These are phyloP conservation scores for Chlorella vulgaris DNA, from an alignment of 139 green algal genomes.

Conservation along the genomic window DNA sequence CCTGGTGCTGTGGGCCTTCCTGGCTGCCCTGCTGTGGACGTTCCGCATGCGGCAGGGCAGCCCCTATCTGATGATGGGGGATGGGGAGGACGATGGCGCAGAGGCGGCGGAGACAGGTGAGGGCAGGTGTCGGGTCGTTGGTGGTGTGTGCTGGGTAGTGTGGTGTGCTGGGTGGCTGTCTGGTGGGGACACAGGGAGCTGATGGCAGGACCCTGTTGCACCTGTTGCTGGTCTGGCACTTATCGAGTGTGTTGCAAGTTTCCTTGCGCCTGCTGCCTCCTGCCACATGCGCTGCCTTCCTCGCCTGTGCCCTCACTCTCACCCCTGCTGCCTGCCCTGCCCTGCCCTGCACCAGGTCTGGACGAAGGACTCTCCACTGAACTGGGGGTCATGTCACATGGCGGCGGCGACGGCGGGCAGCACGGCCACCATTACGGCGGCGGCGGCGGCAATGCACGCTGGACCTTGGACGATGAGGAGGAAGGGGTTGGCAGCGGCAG, in stretches of 20 bases:
- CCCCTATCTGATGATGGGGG: constrained; percentile 56
- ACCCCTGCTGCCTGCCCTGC: background rate
- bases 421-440: too few species aligned
- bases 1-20: constrained; percentile 42
- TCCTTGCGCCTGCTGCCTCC: background rate
- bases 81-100: constrained; percentile 46
- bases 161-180: background rate
- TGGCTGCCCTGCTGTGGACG: constrained; percentile 46
- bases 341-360: background rate
- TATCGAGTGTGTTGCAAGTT: too few species aligned
- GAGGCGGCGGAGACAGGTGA: constrained; percentile 1
- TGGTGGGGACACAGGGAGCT: background rate
- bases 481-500: background rate
- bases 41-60: constrained; percentile 61
- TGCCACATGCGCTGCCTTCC: background rate
- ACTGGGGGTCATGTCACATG: constrained; percentile 26
- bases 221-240: background rate
- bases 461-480: constrained; percentile 36
- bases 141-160: background rate
- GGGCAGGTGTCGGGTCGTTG: too few species aligned
- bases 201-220: background rate
- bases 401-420: background rate
- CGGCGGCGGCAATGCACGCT: background rate
- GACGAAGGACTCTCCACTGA: constrained; percentile 25
- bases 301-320: background rate